Base-by-base conservation (phyloP, 176 grass and related monocot species). In the Cymbopogon citratus region DNA sequence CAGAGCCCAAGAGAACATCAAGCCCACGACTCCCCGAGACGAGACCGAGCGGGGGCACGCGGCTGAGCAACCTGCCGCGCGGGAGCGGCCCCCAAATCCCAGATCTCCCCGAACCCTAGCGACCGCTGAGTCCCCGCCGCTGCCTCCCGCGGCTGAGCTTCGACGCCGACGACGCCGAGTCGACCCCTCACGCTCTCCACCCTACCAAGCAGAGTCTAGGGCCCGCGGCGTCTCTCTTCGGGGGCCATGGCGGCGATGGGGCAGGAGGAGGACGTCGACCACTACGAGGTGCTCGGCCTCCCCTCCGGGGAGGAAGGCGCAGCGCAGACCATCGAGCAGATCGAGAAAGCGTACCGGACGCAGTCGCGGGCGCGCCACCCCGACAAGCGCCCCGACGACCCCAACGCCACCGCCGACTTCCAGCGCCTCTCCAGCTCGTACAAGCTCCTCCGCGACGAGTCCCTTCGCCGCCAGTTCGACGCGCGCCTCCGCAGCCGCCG, bases 351-450 rank as follows among this genome's bases (percentile, higher is more conserved):
- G 0, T 99, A 93, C 82, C 43, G 48, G 21, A 84, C 77, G 19
- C 92, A 93, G 51, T 93, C 90, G 3, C 71, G 89, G 0, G 76
- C 90, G 9, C 92, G 96, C 5, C 90, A 99, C 35, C 96, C 90
- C 19, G 92, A 98, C 71, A 98, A 98, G 56, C 90, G 90, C 29
- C 90, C 83, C 54, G 80, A 91, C 73, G 89, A 95, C 34, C 89
- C 92, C 76, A 81, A 88, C 80, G 92, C 95, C 76, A 98, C 90
- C 79, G 87, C 92, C 34, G 92, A 99, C 63, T 99, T 99, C 82
- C 90, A 99, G 80, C 40, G 35, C 28, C 96, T 99, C 63, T 75
- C 73, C 9, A 66, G 81, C 76, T 95, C 92, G 18, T 95, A 95
- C 82, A 87, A 91, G 35, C 7, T 95, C 61, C 81, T 98, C 56